Evolutionary conservation across 345 rosid species (phyloP).

Genomic region (Syzygium aromaticum): DNA sequence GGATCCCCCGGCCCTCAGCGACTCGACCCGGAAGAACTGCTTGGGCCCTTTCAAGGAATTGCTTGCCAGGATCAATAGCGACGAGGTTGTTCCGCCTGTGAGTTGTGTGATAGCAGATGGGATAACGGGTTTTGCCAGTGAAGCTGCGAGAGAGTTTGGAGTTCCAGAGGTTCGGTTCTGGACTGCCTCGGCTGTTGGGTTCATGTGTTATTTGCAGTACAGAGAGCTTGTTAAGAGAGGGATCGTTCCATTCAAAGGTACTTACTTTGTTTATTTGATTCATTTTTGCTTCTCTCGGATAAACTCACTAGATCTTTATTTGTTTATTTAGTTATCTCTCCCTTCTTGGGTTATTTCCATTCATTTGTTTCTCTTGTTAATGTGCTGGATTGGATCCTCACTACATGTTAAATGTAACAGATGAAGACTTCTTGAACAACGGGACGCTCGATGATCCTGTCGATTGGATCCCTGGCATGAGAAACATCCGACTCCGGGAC

Average conservation of each 20-base stretch:
- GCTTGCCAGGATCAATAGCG: constrained; percentile 6
- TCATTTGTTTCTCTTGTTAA: neutral
- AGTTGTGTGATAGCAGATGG: constrained; percentile 24
- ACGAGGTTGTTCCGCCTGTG: constrained; percentile 7
- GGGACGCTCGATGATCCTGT: constrained; percentile 17
- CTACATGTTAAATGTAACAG: constrained; percentile 6
- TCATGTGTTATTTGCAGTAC: constrained; percentile 22
- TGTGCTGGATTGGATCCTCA: neutral
- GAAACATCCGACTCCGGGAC: constrained; percentile 23
- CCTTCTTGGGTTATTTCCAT: neutral
- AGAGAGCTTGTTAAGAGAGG: constrained; percentile 17
- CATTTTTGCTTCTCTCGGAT: neutral
- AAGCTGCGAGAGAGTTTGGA: constrained; percentile 19
- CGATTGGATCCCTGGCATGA: constrained; percentile 36
- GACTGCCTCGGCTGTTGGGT: constrained; percentile 23
- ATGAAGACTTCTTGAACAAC: constrained; percentile 10
- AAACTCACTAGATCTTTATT: neutral
- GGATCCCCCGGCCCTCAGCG: neutral
- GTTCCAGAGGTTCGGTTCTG: constrained; percentile 17
- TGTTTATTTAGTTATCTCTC: neutral
- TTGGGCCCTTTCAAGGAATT: constrained; percentile 15
- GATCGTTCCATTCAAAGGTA: constrained; percentile 26
- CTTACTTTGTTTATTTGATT: neutral
- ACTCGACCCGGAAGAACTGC: constrained; percentile 1
- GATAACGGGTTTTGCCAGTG: constrained; percentile 5